These are phyloP conservation scores for Calocybe gambosa DNA, from an alignment of 1,284 basidiomycete genomes.

Conservation along the genomic window DNA sequence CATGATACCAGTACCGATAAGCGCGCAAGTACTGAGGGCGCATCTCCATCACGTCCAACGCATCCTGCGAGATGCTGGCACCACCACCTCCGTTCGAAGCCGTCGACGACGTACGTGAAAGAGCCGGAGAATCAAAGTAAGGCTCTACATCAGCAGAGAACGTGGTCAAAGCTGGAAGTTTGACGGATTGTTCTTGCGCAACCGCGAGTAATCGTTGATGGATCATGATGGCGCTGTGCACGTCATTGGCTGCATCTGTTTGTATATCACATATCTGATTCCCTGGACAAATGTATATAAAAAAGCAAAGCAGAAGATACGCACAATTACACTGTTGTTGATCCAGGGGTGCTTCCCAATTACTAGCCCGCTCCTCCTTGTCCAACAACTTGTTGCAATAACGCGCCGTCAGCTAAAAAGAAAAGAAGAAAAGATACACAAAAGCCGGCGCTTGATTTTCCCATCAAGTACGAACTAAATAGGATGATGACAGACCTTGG, in stretches of 20 bases:
- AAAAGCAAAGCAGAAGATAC: conserved; percentile 13
- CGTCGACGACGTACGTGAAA: conserved; percentile 1
- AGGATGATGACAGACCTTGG: conserved; percentile 22
- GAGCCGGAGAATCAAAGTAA: not conserved
- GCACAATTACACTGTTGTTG: conserved; percentile 43
- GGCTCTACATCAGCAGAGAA: conserved; percentile 12
- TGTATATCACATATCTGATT: no score
- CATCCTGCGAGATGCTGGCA: no score
- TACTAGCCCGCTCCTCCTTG: conserved; percentile 49
- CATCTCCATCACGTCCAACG: conserved; percentile 10
- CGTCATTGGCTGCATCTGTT: conserved; percentile 58
- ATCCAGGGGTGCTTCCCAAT: conserved; percentile 50
- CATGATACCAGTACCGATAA: conserved; percentile 50
- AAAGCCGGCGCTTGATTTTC: no score
- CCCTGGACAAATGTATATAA: no score
- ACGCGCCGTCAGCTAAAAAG: conserved; percentile 41
- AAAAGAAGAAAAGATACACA: not conserved
- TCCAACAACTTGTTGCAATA: conserved; percentile 42
- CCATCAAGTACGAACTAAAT: not conserved
- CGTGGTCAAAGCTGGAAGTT: not conserved
- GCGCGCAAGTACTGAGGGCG: conserved; percentile 45
- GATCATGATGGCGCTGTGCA: conserved; percentile 45
- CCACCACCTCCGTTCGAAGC: not conserved
- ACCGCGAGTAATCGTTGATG: conserved; percentile 37
- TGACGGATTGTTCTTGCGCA: conserved; percentile 20